Evolutionary conservation across 2,329 filamentous ascomycete genomes (phyloP), one percentile per base, ranked within the genome.

Genomic region (Gnomoniopsis smithogilvyi): DNA sequence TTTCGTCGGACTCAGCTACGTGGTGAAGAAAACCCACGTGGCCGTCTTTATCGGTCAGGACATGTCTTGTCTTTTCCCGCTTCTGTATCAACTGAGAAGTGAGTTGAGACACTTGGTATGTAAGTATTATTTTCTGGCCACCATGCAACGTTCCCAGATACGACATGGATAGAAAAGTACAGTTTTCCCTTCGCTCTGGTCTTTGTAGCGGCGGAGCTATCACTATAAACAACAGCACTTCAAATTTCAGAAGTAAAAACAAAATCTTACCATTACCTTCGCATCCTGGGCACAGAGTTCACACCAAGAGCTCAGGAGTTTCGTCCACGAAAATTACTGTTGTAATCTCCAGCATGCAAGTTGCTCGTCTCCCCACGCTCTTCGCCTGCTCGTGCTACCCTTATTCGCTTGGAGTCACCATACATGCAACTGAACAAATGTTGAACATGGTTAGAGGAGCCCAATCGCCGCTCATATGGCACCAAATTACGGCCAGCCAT

Each of bases 401-500:
- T 41, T 33, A 55, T 19, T 58, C 36, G 45, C 46, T 49, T 48
- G 24, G 45, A 21, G 51, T 36, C 33, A 46, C 43, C 45, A 19
- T n/a, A n/a, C 33, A 24, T 34, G n/a, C 56, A 46, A 54, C 17
- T 34, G 21, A 34, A 15, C 15, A 30, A n/a, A 15, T 7, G 17
- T 10, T n/a, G 19, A 36, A 17, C 48, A n/a, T 22, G 22, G 34
- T 8, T 6, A 24, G 24, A 24, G 30, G n/a, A 17, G 1, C 49
- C 17, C 33, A 17, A 26, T 41, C 26, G 48, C 19, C 30, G 22
- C 22, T 47, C 60, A 64, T 62, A 45, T 49, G 59, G 60, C 63
- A 41, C 36, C 60, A 64, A 51, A 67, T 67, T 11, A 33, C 22
- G 30, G 49, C 14, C 21, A 41, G 41, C 65, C 67, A 69, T 68